Evolutionary conservation across 2,329 filamentous ascomycete genomes (phyloP).

Genomic region (Colletotrichum agaves): DNA sequence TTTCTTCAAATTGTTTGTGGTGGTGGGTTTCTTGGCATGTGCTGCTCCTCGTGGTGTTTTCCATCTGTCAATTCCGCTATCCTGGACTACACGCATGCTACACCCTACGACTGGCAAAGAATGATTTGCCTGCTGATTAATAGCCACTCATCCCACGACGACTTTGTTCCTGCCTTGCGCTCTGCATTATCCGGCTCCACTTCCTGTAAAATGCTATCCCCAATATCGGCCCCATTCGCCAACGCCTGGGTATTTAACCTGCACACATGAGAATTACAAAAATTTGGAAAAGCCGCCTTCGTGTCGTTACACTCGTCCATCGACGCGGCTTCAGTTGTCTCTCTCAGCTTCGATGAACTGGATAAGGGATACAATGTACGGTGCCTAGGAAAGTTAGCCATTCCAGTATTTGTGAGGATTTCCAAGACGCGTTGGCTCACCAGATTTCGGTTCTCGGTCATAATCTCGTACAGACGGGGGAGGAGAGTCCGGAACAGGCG

Average conservation of each 20-base stretch:
- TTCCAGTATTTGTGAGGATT: background rate
- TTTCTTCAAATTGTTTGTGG: too few relatives aligned
- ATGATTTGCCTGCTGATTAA: too few relatives aligned
- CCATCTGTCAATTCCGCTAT: too few relatives aligned
- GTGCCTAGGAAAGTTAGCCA: conserved; percentile 22
- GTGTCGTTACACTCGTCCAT: too few relatives aligned
- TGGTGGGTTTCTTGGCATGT: too few relatives aligned
- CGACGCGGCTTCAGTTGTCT: conserved; percentile 10
- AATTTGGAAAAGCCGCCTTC: background rate
- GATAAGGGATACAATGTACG: conserved; percentile 32
- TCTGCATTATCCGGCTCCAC: too few relatives aligned
- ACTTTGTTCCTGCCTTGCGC: too few relatives aligned
- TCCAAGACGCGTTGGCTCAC: conserved; percentile 51
- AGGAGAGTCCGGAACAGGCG: conserved; percentile 73
- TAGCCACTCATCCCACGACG: too few relatives aligned
- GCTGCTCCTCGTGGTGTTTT: too few relatives aligned
- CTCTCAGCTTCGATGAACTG: conserved; percentile 20
- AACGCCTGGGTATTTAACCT: conserved; percentile 37
- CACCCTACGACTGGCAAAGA: too few relatives aligned
- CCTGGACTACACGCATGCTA: too few relatives aligned
- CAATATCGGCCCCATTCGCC: conserved; percentile 9
- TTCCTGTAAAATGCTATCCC: background rate
- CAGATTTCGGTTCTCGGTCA: conserved; percentile 74
- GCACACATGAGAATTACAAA: conserved; percentile 27
- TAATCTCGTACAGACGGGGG: conserved; percentile 73